Conservation (phyloP, 768 basidiomycete genomes). For the Podaxis pistillaris region DNA sequence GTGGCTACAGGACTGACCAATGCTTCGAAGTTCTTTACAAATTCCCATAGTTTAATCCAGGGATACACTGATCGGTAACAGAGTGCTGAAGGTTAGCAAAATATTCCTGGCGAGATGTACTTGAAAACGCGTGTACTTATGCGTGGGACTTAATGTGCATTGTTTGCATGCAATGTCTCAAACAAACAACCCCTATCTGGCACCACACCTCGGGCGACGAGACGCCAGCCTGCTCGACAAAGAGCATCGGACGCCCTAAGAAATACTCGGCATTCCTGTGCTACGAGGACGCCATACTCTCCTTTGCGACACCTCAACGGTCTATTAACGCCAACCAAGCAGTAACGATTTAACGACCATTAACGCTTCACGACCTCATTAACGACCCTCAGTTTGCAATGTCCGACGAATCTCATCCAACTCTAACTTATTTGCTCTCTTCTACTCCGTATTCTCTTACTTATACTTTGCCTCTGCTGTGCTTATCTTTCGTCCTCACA, state of each 20-base stretch:
- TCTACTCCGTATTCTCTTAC: conserved; percentile 50
- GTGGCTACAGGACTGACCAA: no score
- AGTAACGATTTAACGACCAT: conserved; percentile 11
- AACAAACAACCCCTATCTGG: conserved; percentile 6
- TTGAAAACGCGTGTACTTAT: no score
- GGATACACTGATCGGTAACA: no score
- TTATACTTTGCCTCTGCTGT: conserved; percentile 60
- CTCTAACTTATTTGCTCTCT: conserved; percentile 42
- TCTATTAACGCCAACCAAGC: background rate
- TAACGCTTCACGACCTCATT: conserved; percentile 11
- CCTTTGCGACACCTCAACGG: conserved; percentile 9
- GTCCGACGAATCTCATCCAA: conserved; percentile 13
- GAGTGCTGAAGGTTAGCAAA: no score
- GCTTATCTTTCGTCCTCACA: conserved; percentile 53
- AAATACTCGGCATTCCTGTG: conserved; percentile 8
- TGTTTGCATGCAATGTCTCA: background rate
- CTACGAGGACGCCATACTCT: conserved; percentile 8
- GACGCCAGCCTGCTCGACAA: background rate
- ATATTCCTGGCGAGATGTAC: no score
- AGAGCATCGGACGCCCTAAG: background rate
- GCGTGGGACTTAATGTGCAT: background rate
- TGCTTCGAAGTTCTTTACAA: no score
- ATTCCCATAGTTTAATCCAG: no score
- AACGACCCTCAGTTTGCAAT: conserved; percentile 3
- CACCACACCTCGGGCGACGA: background rate